Evolutionary conservation across 176 grass and related monocot species (phyloP), one percentile per base, ranked within the genome.

Genomic region (Bolboschoenus planiculmis): DNA sequence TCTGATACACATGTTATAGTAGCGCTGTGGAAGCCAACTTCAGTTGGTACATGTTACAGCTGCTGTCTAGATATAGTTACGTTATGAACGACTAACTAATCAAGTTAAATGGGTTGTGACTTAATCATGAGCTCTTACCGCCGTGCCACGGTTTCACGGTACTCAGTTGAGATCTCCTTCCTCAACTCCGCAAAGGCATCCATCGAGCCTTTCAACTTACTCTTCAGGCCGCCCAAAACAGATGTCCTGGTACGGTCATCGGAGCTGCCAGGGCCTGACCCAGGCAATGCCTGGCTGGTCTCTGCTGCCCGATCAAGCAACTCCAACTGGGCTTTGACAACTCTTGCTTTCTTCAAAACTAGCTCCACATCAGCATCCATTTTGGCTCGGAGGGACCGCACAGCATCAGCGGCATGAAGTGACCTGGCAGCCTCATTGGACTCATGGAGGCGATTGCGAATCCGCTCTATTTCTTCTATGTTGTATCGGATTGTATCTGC

Each of bases 131-230:
- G 20, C 39, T 30, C 82, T 73, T 72, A 84, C 63, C 83, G 73
- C 24, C 87, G 78, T 21, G 76, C 89, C 48, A 90, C 87, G 46
- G 92, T 92, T 64, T 84, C 84, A 3, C 82, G 85, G 66, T 90
- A 89, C 43, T 91, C 91, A 2, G 85, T 83, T 0, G 89, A 74
- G 43, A 91, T 81, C 44, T 86, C 89, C 29, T 78, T 79, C 39
- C 91, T 86, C 61, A 97, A 68, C 0, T 81, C 88, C 72, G 65
- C 81, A 48, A 93, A 90, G 10, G 75, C 87, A 15, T 67, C 86
- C 53, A 92, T 97, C 23, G 87, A 85, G 43, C 78, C 91, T 50
- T 78, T 83, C 33, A 97, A 86, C 84, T 87, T 82, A 37, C 77
- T 84, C 18, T 85, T 80, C 65, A 93, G 84, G 1, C 87, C 94